A percentile compares a stretch with the other conserved stretches of the same genome.
Conservation (phyloP, 139 green algal species). For the Ettlia oleoabundans region DNA sequence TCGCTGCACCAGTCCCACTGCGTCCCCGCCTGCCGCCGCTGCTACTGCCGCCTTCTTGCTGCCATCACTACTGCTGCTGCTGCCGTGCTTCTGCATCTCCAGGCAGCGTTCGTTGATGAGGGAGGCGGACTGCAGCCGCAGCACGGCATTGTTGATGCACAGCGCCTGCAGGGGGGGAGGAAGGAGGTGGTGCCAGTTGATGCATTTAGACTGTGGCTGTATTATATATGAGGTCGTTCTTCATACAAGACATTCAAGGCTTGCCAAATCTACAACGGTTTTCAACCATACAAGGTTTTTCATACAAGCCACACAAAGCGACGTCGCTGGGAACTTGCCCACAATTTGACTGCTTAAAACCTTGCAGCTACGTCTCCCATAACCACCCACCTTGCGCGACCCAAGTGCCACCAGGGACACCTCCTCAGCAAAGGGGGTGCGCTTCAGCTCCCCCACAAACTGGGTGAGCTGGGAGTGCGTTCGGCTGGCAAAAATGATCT, state of each 20-base stretch:
- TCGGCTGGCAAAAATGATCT: slow-evolving; percentile 93
- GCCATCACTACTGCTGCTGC: background rate
- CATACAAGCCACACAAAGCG: too few species aligned
- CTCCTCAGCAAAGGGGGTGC: slow-evolving; percentile 68
- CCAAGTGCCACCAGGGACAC: slow-evolving; percentile 74
- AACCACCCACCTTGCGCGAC: slow-evolving; percentile 55
- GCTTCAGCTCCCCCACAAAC: slow-evolving; percentile 78
- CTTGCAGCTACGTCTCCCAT: background rate
- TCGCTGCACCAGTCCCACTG: too few species aligned
- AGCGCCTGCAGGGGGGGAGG: slow-evolving; percentile 59
- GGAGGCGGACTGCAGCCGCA: slow-evolving; percentile 33
- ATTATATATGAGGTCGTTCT: background rate
- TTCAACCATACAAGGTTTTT: too few species aligned
- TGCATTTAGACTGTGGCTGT: background rate
- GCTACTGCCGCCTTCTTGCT: slow-evolving; percentile 4
- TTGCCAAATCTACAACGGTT: too few species aligned
- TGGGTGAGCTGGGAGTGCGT: slow-evolving; percentile 98
- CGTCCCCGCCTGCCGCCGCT: background rate
- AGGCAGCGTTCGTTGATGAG: slow-evolving; percentile 93
- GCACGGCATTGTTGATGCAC: slow-evolving; percentile 90
- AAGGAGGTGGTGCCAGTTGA: background rate
- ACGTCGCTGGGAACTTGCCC: too few species aligned
- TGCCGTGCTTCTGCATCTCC: slow-evolving; percentile 74
- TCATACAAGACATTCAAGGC: background rate
- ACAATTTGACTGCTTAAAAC: background rate